Base-by-base conservation (phyloP, 208 protist species). In the Acanthamoeba healyi region DNA sequence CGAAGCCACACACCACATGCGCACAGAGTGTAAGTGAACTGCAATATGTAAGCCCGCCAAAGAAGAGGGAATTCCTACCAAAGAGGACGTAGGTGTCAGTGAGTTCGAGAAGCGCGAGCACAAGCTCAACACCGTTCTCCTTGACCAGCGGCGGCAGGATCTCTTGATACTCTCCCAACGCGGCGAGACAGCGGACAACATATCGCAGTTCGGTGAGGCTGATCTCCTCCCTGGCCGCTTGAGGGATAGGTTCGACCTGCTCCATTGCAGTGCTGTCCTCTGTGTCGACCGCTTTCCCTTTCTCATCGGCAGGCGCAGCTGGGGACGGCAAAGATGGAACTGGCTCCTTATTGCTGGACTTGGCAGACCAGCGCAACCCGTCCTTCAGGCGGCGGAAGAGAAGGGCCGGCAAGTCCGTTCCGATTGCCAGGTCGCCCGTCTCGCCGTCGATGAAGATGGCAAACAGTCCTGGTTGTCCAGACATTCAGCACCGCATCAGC, bases 91-190 rank as follows among this genome's bases (percentile, higher is more conserved):
- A 63, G 10, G 65, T 61, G 87, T 95, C 51, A 7, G 51, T 77
- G 26, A 61, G 51, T 26, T 95, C 51, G 29, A 95, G 81, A 19
- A 95, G 44, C 12, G 88, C 56, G 24, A 95, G 46, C 22, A 94
- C 1, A 12, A 94, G 54, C 15, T 95, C 94, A 4, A 81, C 40
- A 24, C 94, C 94, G 32, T 67, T 40, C 12, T 44, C 86, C 38
- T 94, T 19, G 32, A 91, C 91, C 19, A 95, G n/a, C 12, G 79
- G 94, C 24, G 58, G 46, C 5, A 95, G 22, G 19, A 95, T 95
- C 32, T 95, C 94, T 42, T 94, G 77, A 44, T 95, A 95, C 26
- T 95, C 94, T 3, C 70, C 81, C 54, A 95, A 17, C 0, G 44
- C 58, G n/a, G 32, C 65, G 0, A 93, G 44, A 40, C 88, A 93